Percentiles rank a stretch among this genome's conserved stretches.
These are phyloP conservation scores for Aspergillus sp. DNA, from an alignment of 2,329 filamentous ascomycete species.

Conservation along the genomic window DNA sequence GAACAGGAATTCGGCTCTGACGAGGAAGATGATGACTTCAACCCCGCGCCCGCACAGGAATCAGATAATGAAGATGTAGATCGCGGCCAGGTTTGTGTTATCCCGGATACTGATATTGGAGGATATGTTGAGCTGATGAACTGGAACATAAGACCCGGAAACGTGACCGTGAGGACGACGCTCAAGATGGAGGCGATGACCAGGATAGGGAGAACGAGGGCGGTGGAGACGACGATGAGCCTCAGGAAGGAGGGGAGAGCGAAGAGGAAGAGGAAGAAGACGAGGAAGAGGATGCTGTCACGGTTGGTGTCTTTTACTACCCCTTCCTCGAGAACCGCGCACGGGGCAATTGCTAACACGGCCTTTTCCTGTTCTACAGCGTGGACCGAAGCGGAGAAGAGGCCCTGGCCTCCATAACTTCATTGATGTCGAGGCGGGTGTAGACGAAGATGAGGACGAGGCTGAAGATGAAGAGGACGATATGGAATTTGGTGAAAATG, in stretches of 20 bases:
- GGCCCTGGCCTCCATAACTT: slow-evolving; percentile 77
- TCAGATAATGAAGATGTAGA: slow-evolving; percentile 67
- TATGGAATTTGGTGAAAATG: slow-evolving; percentile 83
- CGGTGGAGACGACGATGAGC: slow-evolving; percentile 61
- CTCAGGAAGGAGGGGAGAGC: slow-evolving; percentile 40
- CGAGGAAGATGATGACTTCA: slow-evolving; percentile 85
- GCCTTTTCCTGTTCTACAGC: slow-evolving; percentile 39
- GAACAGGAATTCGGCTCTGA: slow-evolving; percentile 56
- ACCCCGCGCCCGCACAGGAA: slow-evolving; percentile 70
- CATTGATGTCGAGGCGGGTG: slow-evolving; percentile 97
- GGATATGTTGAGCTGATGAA: slow-evolving; percentile 19
- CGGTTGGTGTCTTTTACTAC: slow-evolving; percentile 35
- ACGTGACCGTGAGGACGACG: slow-evolving; percentile 32
- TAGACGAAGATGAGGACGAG: slow-evolving; percentile 87
- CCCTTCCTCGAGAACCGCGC: background rate
- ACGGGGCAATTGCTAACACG: slow-evolving; percentile 13
- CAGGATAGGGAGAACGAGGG: slow-evolving; percentile 37
- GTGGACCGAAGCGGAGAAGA: slow-evolving; percentile 75
- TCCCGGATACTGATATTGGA: background rate
- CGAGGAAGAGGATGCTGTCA: slow-evolving; percentile 60
- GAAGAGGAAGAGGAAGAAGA: slow-evolving; percentile 44
- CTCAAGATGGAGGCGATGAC: slow-evolving; percentile 46
- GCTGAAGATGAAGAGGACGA: slow-evolving; percentile 89
- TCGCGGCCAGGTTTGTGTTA: slow-evolving; percentile 25
- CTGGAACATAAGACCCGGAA: slow-evolving; percentile 12